phyloP scores from a whole-genome alignment of 2,329 filamentous ascomycete genomes.

The Colletotrichum musicola region DNA sequence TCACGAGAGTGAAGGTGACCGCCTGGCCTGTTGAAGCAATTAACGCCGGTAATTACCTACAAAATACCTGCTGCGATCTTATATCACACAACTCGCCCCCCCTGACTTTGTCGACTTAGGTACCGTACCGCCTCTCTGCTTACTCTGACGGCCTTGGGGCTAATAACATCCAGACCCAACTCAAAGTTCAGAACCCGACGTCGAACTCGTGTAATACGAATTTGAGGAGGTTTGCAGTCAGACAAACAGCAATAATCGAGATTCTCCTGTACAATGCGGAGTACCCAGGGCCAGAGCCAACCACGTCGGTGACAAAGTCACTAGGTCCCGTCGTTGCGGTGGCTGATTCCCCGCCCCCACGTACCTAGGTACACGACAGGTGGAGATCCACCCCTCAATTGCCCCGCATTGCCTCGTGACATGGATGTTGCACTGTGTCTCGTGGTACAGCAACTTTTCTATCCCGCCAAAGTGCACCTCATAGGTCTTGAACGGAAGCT shows the following conservation, averaged over 20 bases:
- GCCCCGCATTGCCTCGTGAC: constrained; percentile 20
- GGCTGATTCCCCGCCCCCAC: constrained; percentile 29
- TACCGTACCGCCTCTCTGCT: too few relatives aligned
- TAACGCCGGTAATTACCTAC: constrained; percentile 26
- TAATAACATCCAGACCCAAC: too few relatives aligned
- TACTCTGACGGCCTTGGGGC: too few relatives aligned
- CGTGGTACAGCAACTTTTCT: too few relatives aligned
- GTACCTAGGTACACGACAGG: neutral
- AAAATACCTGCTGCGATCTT: neutral
- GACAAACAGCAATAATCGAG: neutral
- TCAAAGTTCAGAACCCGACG: too few relatives aligned
- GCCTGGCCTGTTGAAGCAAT: constrained; percentile 20
- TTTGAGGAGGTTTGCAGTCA: neutral
- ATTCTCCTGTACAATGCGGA: neutral
- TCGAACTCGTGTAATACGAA: neutral
- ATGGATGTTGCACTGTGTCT: constrained; percentile 15
- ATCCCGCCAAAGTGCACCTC: neutral
- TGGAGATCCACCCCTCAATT: neutral
- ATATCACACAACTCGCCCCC: neutral
- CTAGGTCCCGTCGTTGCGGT: neutral
- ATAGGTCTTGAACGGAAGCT: constrained; percentile 2
- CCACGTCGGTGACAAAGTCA: neutral
- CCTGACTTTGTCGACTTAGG: too few relatives aligned
- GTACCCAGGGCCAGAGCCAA: neutral
- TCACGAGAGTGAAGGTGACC: neutral